A percentile compares a stretch with the other conserved stretches of the same genome.
phyloP scores from a whole-genome alignment of 2,329 filamentous ascomycete genomes.

The Penicillium vulpinum region DNA sequence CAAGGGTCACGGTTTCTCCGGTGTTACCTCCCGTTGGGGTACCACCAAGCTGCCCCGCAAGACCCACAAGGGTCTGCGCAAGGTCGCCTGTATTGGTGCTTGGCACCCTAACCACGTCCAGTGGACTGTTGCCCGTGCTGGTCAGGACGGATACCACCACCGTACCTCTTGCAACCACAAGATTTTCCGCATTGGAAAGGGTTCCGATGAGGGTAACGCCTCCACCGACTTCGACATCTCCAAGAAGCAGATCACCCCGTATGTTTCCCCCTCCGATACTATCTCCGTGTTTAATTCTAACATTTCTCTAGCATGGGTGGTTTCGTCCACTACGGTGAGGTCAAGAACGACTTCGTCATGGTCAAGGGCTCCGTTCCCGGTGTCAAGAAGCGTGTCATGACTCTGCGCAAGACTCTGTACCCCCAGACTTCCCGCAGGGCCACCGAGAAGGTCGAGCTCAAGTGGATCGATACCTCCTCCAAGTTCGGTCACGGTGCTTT shows the following conservation, averaged over 20 bases:
- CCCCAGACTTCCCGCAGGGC: constrained; percentile 91
- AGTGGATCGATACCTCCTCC: constrained; percentile 99
- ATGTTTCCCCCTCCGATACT: constrained; percentile 55
- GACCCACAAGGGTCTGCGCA: constrained; percentile 99
- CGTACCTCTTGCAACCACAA: constrained; percentile 99
- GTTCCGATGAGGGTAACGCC: constrained; percentile 83
- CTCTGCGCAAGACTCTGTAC: constrained; percentile 98
- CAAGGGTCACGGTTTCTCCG: constrained; percentile 98
- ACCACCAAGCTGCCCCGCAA: constrained; percentile 99
- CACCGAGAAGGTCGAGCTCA: constrained; percentile 98
- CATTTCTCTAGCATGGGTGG: constrained; percentile 75
- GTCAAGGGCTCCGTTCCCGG: constrained; percentile 97
- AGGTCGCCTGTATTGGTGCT: constrained; percentile 99
- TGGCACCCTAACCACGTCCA: constrained; percentile 99
- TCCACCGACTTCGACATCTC: constrained; percentile 94
- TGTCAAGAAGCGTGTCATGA: constrained; percentile 99
- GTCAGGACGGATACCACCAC: constrained; percentile 99
- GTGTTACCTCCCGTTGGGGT: constrained; percentile 97
- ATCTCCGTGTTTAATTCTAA: constrained; percentile 34
- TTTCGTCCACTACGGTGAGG: constrained; percentile 98
- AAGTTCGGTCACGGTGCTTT: constrained; percentile 99
- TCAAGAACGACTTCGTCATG: constrained; percentile 99
- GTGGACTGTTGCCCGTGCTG: constrained; percentile 99
- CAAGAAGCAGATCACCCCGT: constrained; percentile 99
- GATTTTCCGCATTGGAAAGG: constrained; percentile 98